These are phyloP conservation scores for Blastocladiella emersonii DNA, from an alignment of 371 early-diverging fungal genomes.

Conservation along the genomic window DNA sequence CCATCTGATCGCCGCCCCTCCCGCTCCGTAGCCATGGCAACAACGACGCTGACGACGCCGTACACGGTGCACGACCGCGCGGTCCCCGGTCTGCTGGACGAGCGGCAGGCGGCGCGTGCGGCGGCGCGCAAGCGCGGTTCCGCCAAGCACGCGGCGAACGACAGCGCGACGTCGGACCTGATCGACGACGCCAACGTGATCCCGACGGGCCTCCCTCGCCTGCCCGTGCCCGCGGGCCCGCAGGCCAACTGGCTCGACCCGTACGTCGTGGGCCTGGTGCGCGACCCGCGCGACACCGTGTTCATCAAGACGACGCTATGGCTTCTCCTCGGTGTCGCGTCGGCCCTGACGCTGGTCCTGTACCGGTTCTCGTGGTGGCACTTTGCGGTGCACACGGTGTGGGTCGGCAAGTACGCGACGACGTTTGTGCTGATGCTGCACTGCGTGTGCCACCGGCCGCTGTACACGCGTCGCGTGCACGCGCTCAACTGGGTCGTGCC, in stretches of 20 bases:
- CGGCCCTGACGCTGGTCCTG: conserved; percentile 8
- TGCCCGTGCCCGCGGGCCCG: background rate
- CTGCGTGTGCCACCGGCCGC: conserved; percentile 10
- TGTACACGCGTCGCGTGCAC: conserved; percentile 6
- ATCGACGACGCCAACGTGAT: background rate
- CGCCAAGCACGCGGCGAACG: background rate
- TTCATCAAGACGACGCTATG: conserved; percentile 10
- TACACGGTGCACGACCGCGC: background rate
- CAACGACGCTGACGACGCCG: background rate
- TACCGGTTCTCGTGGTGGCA: conserved; percentile 11
- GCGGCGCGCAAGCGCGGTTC: background rate
- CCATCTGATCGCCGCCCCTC: too few relatives aligned
- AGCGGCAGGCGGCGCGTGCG: background rate
- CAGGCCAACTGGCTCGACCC: background rate
- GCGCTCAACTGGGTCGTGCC: conserved; percentile 12
- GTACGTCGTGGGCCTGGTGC: background rate
- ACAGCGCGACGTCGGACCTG: background rate
- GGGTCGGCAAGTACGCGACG: conserved; percentile 3
- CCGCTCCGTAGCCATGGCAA: too few relatives aligned
- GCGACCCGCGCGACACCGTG: conserved; percentile 14
- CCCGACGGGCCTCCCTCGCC: background rate
- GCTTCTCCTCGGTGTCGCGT: conserved; percentile 6
- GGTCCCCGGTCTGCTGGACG: background rate
- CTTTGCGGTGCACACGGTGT: conserved; percentile 7
- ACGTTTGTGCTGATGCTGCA: conserved; percentile 13